Base-by-base conservation (phyloP, 805 yeast genomes). In the Ogataea methylovora region DNA sequence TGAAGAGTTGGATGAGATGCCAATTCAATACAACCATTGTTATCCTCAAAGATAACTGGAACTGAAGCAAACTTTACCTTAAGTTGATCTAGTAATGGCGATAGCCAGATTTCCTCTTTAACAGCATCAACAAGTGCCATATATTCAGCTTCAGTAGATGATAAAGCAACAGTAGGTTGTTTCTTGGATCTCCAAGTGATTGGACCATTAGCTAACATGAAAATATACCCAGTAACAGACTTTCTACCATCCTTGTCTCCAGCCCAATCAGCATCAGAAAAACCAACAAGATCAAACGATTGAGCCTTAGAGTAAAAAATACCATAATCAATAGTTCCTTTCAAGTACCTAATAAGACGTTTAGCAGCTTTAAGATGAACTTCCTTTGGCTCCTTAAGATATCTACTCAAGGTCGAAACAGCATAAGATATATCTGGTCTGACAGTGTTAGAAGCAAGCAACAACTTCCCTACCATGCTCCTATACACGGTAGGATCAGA, bases 381-480 rank as follows among this genome's bases (percentile, higher is more conserved):
- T 19, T 33, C 27, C 14, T 13, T 28, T 2, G 43, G 40, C 13
- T 26, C 30, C 12, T 32, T 27, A n/a, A n/a, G n/a, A n/a, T n/a
- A n/a, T n/a, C n/a, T 42, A 46, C 44, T 45, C 41, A 46, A 46
- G 41, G 46, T 34, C 41, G 51, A 49, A 43, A 45, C 46, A 41
- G 48, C 49, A 41, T 41, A 44, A 37, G 51, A 45, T 5, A 29
- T 24, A 8, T 29, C 37, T 8, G 37, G 32, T 10, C 37, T 23
- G 16, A 24, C 33, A 23, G 33, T 29, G 13, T 29, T 34, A 9
- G 32, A 27, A n/a, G 32, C 33, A 34, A 34, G 24, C 18, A 29
- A 24, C 24, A 34, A 34, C 16, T 31, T 31, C 23, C 34, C 34
- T 26, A 31, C 34, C 34, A 31, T 18, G 27, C 28, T 30, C 4